Evolutionary conservation across 1,284 basidiomycete genomes (phyloP).

Genomic region (Peniophora sp.): DNA sequence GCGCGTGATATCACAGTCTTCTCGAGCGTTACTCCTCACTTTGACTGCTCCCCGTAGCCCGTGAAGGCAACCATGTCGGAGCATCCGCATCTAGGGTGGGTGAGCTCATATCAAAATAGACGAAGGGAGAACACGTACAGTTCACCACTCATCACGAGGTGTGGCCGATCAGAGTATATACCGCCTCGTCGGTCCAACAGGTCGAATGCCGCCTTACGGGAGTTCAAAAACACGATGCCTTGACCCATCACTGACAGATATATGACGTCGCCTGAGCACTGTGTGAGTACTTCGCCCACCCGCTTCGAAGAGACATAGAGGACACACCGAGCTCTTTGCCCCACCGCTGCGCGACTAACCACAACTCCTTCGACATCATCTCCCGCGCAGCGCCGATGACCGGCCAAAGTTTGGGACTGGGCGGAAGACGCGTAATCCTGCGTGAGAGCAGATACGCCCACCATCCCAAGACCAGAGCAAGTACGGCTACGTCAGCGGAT

Average conservation of each 20-base stretch:
- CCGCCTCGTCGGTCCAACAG: constrained; percentile 59
- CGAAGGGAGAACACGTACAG: constrained; percentile 25
- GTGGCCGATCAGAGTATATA: constrained; percentile 66
- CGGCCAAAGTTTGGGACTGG: constrained; percentile 59
- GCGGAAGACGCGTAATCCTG: constrained; percentile 28
- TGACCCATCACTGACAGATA: constrained; percentile 62
- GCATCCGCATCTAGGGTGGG: constrained; percentile 46
- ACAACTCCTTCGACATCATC: constrained; percentile 39
- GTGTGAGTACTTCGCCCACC: neutral
- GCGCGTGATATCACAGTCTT: constrained; percentile 9
- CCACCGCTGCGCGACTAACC: constrained; percentile 24
- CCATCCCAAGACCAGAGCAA: no score
- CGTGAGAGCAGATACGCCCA: no score
- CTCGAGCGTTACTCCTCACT: constrained; percentile 4
- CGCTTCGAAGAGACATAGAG: neutral
- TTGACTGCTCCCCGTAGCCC: constrained; percentile 5
- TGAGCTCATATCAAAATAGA: constrained; percentile 1
- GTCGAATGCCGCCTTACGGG: constrained; percentile 47
- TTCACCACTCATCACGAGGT: constrained; percentile 53
- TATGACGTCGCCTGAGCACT: constrained; percentile 40
- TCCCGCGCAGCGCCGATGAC: constrained; percentile 56
- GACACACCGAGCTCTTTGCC: constrained; percentile 20
- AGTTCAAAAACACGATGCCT: constrained; percentile 58
- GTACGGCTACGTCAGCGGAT: no score
- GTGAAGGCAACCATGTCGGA: constrained; percentile 46